Evolutionary conservation across 2,329 filamentous ascomycete species (phyloP), one percentile per base, ranked within the genome.

Genomic region (Clonostachys solani): DNA sequence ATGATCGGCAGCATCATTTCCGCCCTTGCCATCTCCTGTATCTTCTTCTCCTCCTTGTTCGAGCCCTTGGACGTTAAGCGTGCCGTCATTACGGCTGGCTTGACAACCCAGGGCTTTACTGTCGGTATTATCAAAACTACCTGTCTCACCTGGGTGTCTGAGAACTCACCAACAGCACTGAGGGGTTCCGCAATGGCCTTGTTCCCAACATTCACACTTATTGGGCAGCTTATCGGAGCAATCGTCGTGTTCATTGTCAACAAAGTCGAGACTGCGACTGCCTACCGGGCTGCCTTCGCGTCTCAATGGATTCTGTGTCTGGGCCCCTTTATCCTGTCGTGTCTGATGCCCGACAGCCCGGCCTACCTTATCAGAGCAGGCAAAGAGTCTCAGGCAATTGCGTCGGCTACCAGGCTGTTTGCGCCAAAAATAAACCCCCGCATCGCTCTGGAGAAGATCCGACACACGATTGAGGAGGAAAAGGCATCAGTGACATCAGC

Each of bases 321-420:
- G 6, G 50, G 73, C 1, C 67, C 73, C 0, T 57, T 77, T 13
- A 5, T 70, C 16, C 55, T 74, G n/a, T 63, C 73, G 0, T 54
- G 72, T 29, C 37, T 73, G 40, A 65, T 80, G 33, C 77, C 77
- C 0, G 77, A 81, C 50, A 75, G 69, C 12, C 77, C 77, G 0
- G 63, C 72, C 0, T 78, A 69, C 49, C 59, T 78, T 2, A 58
- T 80, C 2, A 67, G 73, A 4, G 70, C 67, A 45, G 62, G 60
- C 4, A 57, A 59, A 6, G 56, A 68, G 12, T 60, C 61, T 1
- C 56, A 73, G 43, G 71, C 74, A 2, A 57, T 74, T 49, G 60
- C 61, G 48, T 67, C 75, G 13, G 73, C 80, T 55, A 66, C 65
- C 44, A 72, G 75, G 42, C 71, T 83, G 44, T 56, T 55, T 17